phyloP scores from a whole-genome alignment of 208 protist genomes.

The Wallacemonas sp. region DNA sequence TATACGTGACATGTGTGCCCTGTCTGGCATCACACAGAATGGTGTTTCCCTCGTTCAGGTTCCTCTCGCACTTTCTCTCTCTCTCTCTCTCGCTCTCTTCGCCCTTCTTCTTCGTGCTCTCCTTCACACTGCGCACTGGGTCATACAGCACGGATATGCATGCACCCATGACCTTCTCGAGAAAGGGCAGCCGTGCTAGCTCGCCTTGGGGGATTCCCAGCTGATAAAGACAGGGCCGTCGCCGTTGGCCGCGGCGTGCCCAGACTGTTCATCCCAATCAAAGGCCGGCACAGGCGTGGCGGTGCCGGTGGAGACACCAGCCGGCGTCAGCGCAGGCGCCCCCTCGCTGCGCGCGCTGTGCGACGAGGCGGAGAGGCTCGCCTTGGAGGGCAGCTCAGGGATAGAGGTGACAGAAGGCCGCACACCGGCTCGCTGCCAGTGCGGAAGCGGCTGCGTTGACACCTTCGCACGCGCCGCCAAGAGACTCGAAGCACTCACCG shows the following conservation, averaged over 20 bases:
- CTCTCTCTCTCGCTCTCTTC: not conserved
- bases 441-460: not conserved
- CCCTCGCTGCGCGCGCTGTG: conserved; percentile 7
- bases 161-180: too few species aligned
- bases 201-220: conserved; percentile 1
- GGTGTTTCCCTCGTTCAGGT: too few species aligned
- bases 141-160: too few species aligned
- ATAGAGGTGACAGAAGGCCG: not conserved
- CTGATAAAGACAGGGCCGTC: conserved; percentile 7
- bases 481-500: conserved; percentile 4
- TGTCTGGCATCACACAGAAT: too few species aligned
- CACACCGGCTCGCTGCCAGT: not conserved
- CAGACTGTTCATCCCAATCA: not conserved
- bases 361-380: not conserved
- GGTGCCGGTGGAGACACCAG: conserved; percentile 5
- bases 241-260: not conserved
- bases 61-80: not conserved
- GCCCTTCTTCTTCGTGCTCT: not conserved
- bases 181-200: not conserved
- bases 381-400: conserved; percentile 4
- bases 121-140: too few species aligned
- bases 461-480: not conserved
- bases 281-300: not conserved
- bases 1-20: too few species aligned
- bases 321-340: not conserved